A percentile compares a stretch with the other conserved stretches of the same genome.
Conservation (phyloP, 129 eudicot genomes). For the Cynara cardunculus region DNA sequence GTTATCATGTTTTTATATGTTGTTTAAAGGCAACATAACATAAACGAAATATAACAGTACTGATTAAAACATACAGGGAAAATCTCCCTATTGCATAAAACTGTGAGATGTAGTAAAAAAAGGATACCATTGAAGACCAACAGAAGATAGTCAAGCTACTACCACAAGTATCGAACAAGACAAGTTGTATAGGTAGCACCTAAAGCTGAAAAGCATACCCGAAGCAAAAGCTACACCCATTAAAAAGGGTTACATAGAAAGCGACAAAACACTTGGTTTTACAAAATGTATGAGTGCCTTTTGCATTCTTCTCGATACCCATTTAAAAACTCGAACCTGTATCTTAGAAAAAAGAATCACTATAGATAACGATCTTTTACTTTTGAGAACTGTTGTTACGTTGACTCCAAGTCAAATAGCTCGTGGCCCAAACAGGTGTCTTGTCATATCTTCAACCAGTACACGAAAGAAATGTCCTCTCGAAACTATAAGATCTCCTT, state of each 20-base stretch:
- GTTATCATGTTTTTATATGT: background rate
- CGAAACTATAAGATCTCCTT: background rate
- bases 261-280: background rate
- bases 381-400: background rate
- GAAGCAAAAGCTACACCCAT: background rate
- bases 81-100: too few relatives aligned
- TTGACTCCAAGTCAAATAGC: background rate
- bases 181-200: background rate
- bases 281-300: background rate
- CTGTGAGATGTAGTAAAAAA: too few relatives aligned
- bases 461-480: background rate
- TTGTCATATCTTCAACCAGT: background rate
- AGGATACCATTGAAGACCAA: background rate
- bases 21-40: too few relatives aligned
- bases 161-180: background rate
- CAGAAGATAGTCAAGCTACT: background rate
- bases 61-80: too few relatives aligned
- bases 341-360: too few relatives aligned
- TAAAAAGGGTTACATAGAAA: background rate
- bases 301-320: background rate
- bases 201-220: background rate
- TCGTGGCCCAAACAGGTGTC: background rate
- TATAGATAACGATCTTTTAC: background rate
- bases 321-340: too few relatives aligned
- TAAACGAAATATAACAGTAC: too few relatives aligned